Evolutionary conservation across 202 grass and related monocot species (phyloP).

Genomic region (Thinopyrum obtusiflorum): DNA sequence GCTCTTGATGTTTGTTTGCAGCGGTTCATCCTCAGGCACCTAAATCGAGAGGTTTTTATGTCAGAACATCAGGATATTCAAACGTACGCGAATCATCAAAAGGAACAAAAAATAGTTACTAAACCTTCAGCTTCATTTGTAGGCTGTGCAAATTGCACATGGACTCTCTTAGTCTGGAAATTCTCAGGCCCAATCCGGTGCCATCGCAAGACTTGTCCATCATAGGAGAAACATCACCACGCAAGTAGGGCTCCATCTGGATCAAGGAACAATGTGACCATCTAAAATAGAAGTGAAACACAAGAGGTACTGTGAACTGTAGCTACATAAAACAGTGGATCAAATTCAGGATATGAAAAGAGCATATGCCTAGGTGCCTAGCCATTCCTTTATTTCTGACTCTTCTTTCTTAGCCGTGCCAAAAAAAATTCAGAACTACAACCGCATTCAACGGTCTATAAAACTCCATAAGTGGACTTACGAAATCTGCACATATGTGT

Average conservation of each 20-base stretch:
- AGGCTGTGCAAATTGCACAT: constrained; percentile 76
- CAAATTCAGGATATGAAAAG: neutral
- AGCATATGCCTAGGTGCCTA: neutral
- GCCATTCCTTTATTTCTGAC: constrained; percentile 1
- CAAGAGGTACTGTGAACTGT: constrained; percentile 37
- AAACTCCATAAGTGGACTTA: neutral
- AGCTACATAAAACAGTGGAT: constrained; percentile 8
- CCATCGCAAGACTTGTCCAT: constrained; percentile 47
- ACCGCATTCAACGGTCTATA: neutral
- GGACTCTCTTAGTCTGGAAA: constrained; percentile 63
- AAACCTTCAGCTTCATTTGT: constrained; percentile 89
- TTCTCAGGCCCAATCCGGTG: constrained; percentile 49
- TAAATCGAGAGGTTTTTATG: constrained; percentile 38
- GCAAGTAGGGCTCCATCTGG: constrained; percentile 94
- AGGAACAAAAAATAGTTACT: neutral
- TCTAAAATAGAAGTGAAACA: constrained; percentile 50
- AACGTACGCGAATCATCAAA: constrained; percentile 5
- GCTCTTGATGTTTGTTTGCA: constrained; percentile 81
- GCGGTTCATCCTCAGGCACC: constrained; percentile 70
- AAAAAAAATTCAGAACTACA: constrained; percentile 13
- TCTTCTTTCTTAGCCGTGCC: neutral
- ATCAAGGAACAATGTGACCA: constrained; percentile 68
- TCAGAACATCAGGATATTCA: constrained; percentile 6
- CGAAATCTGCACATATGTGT: neutral
- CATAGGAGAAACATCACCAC: constrained; percentile 66